Conservation (phyloP, 495 filamentous ascomycete genomes). For the Lepraria neglecta region DNA sequence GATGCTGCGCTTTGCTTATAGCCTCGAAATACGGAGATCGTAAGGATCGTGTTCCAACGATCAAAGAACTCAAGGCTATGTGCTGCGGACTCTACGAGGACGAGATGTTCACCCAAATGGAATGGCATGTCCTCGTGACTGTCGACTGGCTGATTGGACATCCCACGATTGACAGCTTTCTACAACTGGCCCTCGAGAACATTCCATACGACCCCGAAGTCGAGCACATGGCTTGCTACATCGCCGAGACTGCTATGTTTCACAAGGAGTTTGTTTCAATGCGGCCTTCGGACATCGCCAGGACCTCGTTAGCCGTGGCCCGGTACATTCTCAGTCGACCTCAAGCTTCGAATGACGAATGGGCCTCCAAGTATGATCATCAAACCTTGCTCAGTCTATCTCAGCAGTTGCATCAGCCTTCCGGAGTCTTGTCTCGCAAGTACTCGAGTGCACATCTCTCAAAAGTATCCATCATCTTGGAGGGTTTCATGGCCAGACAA, state of each 20-base stretch:
- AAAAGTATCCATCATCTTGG: constrained; percentile 70
- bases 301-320: constrained; percentile 77
- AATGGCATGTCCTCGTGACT: constrained; percentile 99
- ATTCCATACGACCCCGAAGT: constrained; percentile 67
- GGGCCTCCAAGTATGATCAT: constrained; percentile 75
- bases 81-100: constrained; percentile 98
- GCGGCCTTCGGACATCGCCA: constrained; percentile 81
- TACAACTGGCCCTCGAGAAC: constrained; percentile 67
- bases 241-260: constrained; percentile 89
- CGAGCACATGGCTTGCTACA: constrained; percentile 89
- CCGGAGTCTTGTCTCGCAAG: constrained; percentile 77
- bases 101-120: constrained; percentile 99
- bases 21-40: constrained; percentile 98
- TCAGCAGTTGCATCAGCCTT: constrained; percentile 80
- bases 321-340: constrained; percentile 77
- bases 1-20: constrained; percentile 91
- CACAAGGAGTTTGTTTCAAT: constrained; percentile 92
- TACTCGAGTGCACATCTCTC: constrained; percentile 78
- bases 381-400: constrained; percentile 74
- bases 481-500: constrained; percentile 80
- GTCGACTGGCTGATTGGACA: constrained; percentile 93
- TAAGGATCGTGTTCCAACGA: constrained; percentile 93
- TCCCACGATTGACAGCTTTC: constrained; percentile 88
- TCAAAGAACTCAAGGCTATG: constrained; percentile 96
- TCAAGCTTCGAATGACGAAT: constrained; percentile 66